These are phyloP conservation scores for Scheffersomyces stipitis DNA, from an alignment of 805 yeast genomes.

Conservation along the genomic window DNA sequence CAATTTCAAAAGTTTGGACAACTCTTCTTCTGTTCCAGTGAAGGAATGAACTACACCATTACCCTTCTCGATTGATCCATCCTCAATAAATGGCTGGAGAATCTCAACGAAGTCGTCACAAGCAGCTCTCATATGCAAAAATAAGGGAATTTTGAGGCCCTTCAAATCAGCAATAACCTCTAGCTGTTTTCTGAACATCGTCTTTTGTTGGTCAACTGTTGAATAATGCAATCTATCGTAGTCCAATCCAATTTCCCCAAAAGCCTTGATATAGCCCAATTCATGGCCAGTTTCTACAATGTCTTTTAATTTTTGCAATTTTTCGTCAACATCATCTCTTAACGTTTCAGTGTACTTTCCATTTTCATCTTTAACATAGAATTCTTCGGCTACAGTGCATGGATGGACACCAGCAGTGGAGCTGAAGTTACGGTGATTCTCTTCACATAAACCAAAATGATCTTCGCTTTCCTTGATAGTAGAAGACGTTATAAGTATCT, in stretches of 20 bases:
- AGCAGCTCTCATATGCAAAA: constrained; percentile 87
- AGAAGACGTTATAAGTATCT: constrained; percentile 83
- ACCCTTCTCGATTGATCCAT: constrained; percentile 38
- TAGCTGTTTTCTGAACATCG: constrained; percentile 72
- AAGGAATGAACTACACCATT: constrained; percentile 94
- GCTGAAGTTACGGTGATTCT: constrained; percentile 34
- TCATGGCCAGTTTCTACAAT: constrained; percentile 50
- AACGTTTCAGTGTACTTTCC: constrained; percentile 36
- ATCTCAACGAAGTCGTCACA: constrained; percentile 73
- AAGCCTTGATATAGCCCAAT: constrained; percentile 64
- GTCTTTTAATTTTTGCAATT: constrained; percentile 48
- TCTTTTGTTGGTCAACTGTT: constrained; percentile 60
- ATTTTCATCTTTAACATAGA: constrained; percentile 24
- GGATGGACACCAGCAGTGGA: constrained; percentile 97
- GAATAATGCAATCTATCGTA: constrained; percentile 86
- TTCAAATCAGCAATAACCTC: constrained; percentile 50
- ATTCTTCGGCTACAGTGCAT: constrained; percentile 63
- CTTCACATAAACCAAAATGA: constrained; percentile 57
- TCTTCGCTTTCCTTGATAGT: constrained; percentile 62
- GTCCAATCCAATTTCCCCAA: constrained; percentile 96
- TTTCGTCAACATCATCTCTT: constrained; percentile 32
- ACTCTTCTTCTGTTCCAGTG: constrained; percentile 75
- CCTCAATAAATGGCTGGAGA: constrained; percentile 58
- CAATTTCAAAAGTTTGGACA: constrained; percentile 51
- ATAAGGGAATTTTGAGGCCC: constrained; percentile 65